phyloP scores from a whole-genome alignment of 805 yeast species.

The Sungouiozyma intestinalis region DNA sequence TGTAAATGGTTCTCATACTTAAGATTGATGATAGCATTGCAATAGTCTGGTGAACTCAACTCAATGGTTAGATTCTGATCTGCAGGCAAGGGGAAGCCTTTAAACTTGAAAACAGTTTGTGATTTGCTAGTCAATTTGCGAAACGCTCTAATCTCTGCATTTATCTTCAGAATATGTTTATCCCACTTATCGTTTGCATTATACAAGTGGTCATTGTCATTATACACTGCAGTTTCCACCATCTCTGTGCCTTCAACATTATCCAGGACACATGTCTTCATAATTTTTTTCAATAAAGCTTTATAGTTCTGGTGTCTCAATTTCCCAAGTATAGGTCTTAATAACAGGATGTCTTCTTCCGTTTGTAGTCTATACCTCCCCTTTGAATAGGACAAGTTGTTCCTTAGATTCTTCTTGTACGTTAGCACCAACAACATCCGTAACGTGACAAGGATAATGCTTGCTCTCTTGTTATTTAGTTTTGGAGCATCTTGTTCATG shows the following conservation, averaged over 20 bases:
- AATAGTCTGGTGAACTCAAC: slow-evolving; percentile 24
- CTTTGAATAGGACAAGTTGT: slow-evolving; percentile 13
- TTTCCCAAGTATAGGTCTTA: slow-evolving; percentile 26
- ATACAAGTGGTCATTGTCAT: neutral
- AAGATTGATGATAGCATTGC: slow-evolving; percentile 21
- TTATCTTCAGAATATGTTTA: slow-evolving; percentile 15
- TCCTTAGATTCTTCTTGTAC: slow-evolving; percentile 31
- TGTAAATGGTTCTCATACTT: slow-evolving; percentile 7
- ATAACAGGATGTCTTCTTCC: slow-evolving; percentile 15
- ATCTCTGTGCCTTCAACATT: slow-evolving; percentile 12
- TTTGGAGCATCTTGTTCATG: slow-evolving; percentile 35
- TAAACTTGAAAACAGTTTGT: slow-evolving; percentile 5
- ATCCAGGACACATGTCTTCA: slow-evolving; percentile 8
- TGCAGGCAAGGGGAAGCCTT: neutral
- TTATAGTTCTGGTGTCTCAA: slow-evolving; percentile 26
- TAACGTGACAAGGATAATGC: slow-evolving; percentile 25
- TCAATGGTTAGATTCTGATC: slow-evolving; percentile 11
- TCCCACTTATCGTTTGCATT: slow-evolving; percentile 7
- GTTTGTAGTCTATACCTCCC: slow-evolving; percentile 2
- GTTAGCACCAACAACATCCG: slow-evolving; percentile 29
- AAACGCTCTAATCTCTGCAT: slow-evolving; percentile 19
- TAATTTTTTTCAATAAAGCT: slow-evolving; percentile 18
- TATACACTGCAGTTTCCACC: neutral
- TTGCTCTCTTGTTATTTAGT: slow-evolving; percentile 31
- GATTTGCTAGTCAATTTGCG: slow-evolving; percentile 15